Evolutionary conservation across 129 eudicot genomes (phyloP).

Genomic region (Solidago caesia): DNA sequence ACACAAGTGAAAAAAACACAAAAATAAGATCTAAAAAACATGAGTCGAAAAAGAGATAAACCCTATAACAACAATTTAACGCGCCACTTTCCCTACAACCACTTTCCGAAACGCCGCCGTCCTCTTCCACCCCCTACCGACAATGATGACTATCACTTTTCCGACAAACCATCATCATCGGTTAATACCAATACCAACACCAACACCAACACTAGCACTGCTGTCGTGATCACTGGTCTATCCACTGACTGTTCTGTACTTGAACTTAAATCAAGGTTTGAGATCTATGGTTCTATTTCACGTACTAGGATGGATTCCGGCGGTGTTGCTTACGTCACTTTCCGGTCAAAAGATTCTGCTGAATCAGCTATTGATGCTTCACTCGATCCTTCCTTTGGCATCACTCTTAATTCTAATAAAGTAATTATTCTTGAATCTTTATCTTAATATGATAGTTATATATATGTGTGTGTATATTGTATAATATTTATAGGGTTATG

Average conservation of each 20-base stretch:
- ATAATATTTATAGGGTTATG: too few species aligned
- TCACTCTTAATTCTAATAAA: slow-evolving; percentile 53
- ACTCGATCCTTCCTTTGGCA: slow-evolving; percentile 64
- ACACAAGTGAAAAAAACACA: background rate
- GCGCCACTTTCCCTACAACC: slow-evolving; percentile 65
- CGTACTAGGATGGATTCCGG: slow-evolving; percentile 73
- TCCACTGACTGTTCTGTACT: slow-evolving; percentile 70
- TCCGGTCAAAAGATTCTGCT: slow-evolving; percentile 62
- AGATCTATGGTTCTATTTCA: slow-evolving; percentile 86
- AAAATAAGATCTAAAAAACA: background rate
- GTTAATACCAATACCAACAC: slow-evolving; percentile 21
- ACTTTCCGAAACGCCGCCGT: slow-evolving; percentile 77
- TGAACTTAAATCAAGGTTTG: slow-evolving; percentile 79
- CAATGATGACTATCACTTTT: slow-evolving; percentile 33
- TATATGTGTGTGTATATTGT: background rate
- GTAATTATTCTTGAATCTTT: slow-evolving; percentile 28
- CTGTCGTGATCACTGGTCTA: slow-evolving; percentile 65
- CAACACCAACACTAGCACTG: slow-evolving; percentile 37
- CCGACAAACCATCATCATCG: slow-evolving; percentile 16
- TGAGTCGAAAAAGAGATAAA: slow-evolving; percentile 81
- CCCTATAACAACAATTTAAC: slow-evolving; percentile 40
- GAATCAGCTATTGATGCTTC: slow-evolving; percentile 72
- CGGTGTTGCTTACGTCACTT: slow-evolving; percentile 74
- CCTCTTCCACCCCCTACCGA: slow-evolving; percentile 36
- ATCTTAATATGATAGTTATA: background rate